Evolutionary conservation across 2,329 filamentous ascomycete species (phyloP).

Genomic region (Alternaria longipes): DNA sequence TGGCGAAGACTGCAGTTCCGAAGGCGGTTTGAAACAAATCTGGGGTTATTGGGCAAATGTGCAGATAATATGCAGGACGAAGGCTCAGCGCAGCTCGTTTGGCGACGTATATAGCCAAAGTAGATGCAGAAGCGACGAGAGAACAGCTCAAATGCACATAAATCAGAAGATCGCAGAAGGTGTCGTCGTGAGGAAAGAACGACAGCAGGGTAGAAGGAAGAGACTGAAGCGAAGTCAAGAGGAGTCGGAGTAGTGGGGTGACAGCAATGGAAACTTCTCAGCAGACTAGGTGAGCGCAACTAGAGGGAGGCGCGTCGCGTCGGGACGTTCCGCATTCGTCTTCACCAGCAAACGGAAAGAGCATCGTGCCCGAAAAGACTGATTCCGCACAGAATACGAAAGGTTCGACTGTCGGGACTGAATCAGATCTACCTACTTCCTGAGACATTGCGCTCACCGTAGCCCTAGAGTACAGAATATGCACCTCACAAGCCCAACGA

Average conservation of each 20-base stretch:
- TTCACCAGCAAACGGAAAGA: slow-evolving; percentile 18
- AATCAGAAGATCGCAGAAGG: slow-evolving; percentile 28
- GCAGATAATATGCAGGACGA: slow-evolving; percentile 49
- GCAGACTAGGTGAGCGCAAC: slow-evolving; percentile 19
- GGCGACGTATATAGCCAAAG: slow-evolving; percentile 49
- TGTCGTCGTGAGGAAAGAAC: slow-evolving; percentile 28
- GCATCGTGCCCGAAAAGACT: background rate
- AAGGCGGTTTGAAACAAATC: slow-evolving; percentile 19
- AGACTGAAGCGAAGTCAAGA: slow-evolving; percentile 15
- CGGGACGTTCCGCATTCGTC: slow-evolving; percentile 11
- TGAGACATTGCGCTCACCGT: background rate
- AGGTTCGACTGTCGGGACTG: background rate
- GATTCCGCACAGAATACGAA: background rate
- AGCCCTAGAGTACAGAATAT: background rate
- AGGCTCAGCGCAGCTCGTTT: slow-evolving; percentile 35
- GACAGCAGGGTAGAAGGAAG: slow-evolving; percentile 22
- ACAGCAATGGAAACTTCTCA: slow-evolving; percentile 12
- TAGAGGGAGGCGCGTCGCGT: slow-evolving; percentile 25
- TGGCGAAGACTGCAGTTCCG: slow-evolving; percentile 9
- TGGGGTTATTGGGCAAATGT: slow-evolving; percentile 41
- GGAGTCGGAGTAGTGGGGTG: slow-evolving; percentile 25
- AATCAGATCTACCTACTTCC: background rate
- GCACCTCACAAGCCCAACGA: background rate
- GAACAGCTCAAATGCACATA: slow-evolving; percentile 38
- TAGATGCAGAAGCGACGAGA: slow-evolving; percentile 45